Base-by-base conservation (phyloP, 345 rosid species). In the Salix koriyanagi region DNA sequence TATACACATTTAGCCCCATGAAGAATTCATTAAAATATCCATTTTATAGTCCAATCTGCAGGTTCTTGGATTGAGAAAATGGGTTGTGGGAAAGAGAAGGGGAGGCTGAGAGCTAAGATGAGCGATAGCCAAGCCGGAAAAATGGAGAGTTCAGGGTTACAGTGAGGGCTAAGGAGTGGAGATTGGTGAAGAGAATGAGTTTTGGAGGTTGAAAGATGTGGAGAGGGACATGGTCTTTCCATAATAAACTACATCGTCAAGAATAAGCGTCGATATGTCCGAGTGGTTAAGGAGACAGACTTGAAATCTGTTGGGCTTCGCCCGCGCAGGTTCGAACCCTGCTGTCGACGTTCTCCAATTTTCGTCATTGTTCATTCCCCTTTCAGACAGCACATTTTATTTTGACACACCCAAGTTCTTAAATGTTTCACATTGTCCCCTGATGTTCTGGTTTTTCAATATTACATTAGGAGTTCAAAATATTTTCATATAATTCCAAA, bases 251-350 rank as follows among this genome's bases (percentile, higher is more conserved):
- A 39, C 8, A 9, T 1, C 0, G 0, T 0, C 0, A 21, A 1
- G 4, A 7, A 0, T 3, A 10, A n/a, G 12, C 64, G 88, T 82
- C 78, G 77, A 77, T 85, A 90, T 92, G 96, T 91, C 97, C 96
- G 97, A 92, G 97, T 92, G 98, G 96, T 91, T 89, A 93, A 96
- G 98, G 96, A 92, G 96, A 91, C 90, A 90, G 96, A 96, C 91
- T 92, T 94, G 97, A 93, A 93, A 90, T 93, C 98, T 90, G 90
- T 88, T 93, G 95, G 99, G 97, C 94, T 83, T 6, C 86, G 93
- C 97, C 96, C 88, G 98, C 97, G 96, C 96, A 91, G 97, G 97
- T 92, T 93, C 97, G 98, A 96, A 92, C 91, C 96, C 98, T 91
- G 92, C 96, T 91, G 93, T 91, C 91, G 97, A 67, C 70, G 70